These are phyloP conservation scores for Eremomyces bilateralis DNA, from an alignment of 495 filamentous ascomycete species.

Conservation along the genomic window DNA sequence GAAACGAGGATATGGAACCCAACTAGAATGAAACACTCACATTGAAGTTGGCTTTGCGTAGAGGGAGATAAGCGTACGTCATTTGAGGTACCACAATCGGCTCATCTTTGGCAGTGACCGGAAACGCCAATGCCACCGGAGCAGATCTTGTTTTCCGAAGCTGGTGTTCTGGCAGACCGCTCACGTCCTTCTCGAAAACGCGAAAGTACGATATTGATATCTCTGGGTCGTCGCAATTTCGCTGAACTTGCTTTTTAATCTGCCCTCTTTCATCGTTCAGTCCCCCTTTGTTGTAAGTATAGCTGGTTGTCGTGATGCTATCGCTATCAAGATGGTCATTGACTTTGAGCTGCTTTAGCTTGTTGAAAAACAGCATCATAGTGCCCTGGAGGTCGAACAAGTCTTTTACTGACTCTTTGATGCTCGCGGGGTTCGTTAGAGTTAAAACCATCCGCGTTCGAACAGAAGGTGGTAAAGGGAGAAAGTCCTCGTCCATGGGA, in stretches of 20 bases:
- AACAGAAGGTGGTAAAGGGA: background rate
- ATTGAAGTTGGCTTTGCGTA: slow-evolving; percentile 1
- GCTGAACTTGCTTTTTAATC: no score
- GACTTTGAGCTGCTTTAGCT: no score
- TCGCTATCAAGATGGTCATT: no score
- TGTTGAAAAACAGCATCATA: slow-evolving; percentile 2
- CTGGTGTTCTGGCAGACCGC: background rate
- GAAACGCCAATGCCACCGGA: slow-evolving; percentile 1
- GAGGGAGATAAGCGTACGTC: slow-evolving; percentile 1
- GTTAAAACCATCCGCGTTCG: slow-evolving; percentile 1
- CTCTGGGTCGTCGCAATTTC: no score
- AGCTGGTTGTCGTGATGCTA: no score
- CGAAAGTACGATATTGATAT: no score
- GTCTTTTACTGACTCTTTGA: background rate
- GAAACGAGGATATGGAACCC: no score
- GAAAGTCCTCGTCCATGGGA: slow-evolving; percentile 6
- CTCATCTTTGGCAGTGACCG: background rate
- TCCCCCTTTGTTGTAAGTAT: no score
- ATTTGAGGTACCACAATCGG: slow-evolving; percentile 1
- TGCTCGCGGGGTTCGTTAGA: background rate
- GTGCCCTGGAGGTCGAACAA: slow-evolving; percentile 2
- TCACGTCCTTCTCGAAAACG: no score
- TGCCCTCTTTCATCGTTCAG: no score
- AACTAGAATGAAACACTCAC: no score
- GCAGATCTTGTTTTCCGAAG: background rate